Evolutionary conservation across 23 red algal species (phyloP).

Genomic region (Chondrus crispus): DNA sequence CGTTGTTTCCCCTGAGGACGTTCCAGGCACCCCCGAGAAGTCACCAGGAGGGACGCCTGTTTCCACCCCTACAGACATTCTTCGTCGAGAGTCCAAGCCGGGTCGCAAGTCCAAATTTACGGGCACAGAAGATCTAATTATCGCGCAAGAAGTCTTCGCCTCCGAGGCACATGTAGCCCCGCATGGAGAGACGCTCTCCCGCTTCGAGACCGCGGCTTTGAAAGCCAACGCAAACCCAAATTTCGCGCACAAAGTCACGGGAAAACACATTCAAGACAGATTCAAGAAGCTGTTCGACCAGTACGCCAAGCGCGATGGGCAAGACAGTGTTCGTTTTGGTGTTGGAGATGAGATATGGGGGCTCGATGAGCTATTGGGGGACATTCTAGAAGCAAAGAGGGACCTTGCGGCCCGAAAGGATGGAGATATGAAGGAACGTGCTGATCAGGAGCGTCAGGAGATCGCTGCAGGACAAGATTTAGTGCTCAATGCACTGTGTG

Average conservation of each 20-base stretch:
- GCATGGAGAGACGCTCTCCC: background rate
- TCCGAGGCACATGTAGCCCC: background rate
- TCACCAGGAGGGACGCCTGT: too few relatives aligned
- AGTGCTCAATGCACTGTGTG: too few relatives aligned
- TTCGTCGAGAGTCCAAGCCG: too few relatives aligned
- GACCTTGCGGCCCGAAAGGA: background rate
- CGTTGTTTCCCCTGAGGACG: too few relatives aligned
- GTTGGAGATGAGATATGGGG: constrained; percentile 7
- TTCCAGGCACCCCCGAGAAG: too few relatives aligned
- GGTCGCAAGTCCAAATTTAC: background rate
- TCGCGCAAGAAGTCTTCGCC: background rate
- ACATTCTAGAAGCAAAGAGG: background rate
- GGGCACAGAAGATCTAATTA: background rate
- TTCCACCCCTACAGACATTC: too few relatives aligned
- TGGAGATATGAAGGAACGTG: background rate
- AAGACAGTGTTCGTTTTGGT: background rate
- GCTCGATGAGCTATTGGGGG: background rate
- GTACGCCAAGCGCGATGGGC: background rate
- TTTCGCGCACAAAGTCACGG: background rate
- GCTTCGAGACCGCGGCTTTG: background rate
- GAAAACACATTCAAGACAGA: background rate
- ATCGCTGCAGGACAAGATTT: too few relatives aligned
- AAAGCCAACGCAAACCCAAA: background rate
- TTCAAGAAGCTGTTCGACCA: background rate
- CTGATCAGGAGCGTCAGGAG: too few relatives aligned